Base-by-base conservation (phyloP, 2,329 filamentous ascomycete genomes). In the Aureobasidium melanogenum region DNA sequence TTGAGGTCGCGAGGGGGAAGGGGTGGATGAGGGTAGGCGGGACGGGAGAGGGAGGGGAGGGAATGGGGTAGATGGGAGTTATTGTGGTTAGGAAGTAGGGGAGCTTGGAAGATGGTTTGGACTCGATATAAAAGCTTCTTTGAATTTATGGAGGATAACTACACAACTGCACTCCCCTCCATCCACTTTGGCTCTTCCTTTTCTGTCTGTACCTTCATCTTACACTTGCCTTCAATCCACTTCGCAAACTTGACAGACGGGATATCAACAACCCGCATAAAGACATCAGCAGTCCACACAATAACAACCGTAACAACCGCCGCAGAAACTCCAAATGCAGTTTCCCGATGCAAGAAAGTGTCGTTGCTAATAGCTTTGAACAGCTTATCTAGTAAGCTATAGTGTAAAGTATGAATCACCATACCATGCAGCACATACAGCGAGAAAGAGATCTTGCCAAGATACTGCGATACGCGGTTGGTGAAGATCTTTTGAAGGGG, bases 361-460 rank as follows among this genome's bases (percentile, higher is more conserved):
- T 82, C 78, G 3, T 71, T 72, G 5, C 81, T 81, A 0, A 77
- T 81, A n/a, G n/a, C n/a, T n/a, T n/a, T n/a, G n/a, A n/a, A n/a
- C n/a, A n/a, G n/a, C n/a, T n/a, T n/a, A n/a, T n/a, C n/a, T n/a
- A n/a, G n/a, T n/a, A 89, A 38, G 32, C 76, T 72, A 65, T 82
- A 84, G 10, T 82, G 81, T 22, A 80, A 65, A 2, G 77, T 77
- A 65, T 83, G 81, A 67, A 81, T 76, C 1, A 80, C 76, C 3
- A 81, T 79, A 0, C 82, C 81, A 68, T 86, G 84, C 73, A 84
- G 80, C 14, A 86, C 76, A 69, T 86, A 86, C 28, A 86, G 68
- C 54, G 82, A 79, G 67, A 83, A 86, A 55, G 81, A 84, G 65
- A 86, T 80, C 67, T 79, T 79, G 63, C 84, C 83, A 6, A 86